phyloP scores from a whole-genome alignment of 176 grass and related monocot species.

The Rhynchospora pubera region DNA sequence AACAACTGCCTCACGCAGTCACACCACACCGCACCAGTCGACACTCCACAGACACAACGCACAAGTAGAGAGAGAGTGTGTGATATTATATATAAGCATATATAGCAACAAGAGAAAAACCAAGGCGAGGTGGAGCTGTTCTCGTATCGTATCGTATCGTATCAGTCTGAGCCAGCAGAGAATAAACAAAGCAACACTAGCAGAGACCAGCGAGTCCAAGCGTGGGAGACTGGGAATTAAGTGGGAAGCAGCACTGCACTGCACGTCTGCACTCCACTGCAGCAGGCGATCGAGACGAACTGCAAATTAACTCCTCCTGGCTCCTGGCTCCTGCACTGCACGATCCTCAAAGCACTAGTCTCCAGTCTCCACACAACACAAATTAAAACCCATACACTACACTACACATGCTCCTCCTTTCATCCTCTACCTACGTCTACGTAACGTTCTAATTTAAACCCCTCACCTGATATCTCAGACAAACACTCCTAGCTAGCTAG shows the following conservation, averaged over 20 bases:
- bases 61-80: background rate
- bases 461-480: too few species aligned
- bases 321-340: background rate
- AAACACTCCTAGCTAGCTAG: too few species aligned
- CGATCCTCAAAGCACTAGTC: slow-evolving; percentile 9
- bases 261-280: too few species aligned
- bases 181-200: slow-evolving; percentile 13
- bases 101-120: slow-evolving; percentile 36
- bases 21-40: background rate
- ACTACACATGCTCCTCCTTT: slow-evolving; percentile 32
- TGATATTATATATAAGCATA: background rate
- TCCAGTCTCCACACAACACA: slow-evolving; percentile 45
- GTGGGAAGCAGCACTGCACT: too few species aligned
- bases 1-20: background rate
- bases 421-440: too few species aligned
- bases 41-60: background rate
- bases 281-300: slow-evolving; percentile 2
- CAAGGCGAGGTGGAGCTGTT: slow-evolving; percentile 23
- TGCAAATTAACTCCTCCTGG: background rate
- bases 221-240: slow-evolving; percentile 28
- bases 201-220: too few species aligned
- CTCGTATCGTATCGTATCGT: too few species aligned
- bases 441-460: too few species aligned
- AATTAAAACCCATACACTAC: slow-evolving; percentile 56
- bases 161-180: background rate